Evolutionary conservation across 768 basidiomycete genomes (phyloP).

Genomic region (Saitozyma podzolica): DNA sequence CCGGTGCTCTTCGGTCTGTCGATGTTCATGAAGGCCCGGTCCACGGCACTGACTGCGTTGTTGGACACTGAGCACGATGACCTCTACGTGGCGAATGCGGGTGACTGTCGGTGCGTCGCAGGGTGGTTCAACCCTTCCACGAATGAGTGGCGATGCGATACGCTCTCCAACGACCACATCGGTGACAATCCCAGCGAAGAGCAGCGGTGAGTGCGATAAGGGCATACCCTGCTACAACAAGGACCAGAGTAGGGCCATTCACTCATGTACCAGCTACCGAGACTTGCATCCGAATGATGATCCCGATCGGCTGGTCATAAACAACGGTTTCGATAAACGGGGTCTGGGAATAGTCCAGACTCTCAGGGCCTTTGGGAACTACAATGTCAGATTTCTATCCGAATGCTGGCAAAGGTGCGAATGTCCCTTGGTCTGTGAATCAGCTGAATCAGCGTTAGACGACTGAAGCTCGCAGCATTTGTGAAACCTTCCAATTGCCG

Average conservation of each 20-base stretch:
- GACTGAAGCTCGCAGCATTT: too few relatives aligned
- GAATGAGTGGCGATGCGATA: conserved; percentile 82
- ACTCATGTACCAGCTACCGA: neutral
- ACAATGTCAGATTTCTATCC: too few relatives aligned
- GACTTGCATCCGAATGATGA: conserved; percentile 33
- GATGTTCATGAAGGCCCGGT: conserved; percentile 77
- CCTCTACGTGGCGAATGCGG: conserved; percentile 84
- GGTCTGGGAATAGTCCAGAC: neutral
- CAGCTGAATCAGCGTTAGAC: too few relatives aligned
- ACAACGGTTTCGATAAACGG: conserved; percentile 2
- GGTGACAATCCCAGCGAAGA: conserved; percentile 84
- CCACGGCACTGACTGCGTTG: conserved; percentile 82
- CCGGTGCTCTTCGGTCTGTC: conserved; percentile 63
- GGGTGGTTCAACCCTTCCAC: conserved; percentile 61
- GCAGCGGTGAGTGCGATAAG: too few relatives aligned
- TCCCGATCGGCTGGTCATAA: conserved; percentile 12
- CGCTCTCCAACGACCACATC: conserved; percentile 88
- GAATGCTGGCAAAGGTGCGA: too few relatives aligned
- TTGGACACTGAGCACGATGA: conserved; percentile 77
- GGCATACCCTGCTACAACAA: too few relatives aligned
- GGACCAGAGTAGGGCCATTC: too few relatives aligned
- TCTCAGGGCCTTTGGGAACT: neutral
- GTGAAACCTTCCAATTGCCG: too few relatives aligned
- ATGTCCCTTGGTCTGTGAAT: too few relatives aligned
- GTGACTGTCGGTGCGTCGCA: conserved; percentile 90